Percentiles rank a stretch among this genome's conserved stretches.
Evolutionary conservation across 345 rosid genomes (phyloP).

Genomic region (Citrus inodora): DNA sequence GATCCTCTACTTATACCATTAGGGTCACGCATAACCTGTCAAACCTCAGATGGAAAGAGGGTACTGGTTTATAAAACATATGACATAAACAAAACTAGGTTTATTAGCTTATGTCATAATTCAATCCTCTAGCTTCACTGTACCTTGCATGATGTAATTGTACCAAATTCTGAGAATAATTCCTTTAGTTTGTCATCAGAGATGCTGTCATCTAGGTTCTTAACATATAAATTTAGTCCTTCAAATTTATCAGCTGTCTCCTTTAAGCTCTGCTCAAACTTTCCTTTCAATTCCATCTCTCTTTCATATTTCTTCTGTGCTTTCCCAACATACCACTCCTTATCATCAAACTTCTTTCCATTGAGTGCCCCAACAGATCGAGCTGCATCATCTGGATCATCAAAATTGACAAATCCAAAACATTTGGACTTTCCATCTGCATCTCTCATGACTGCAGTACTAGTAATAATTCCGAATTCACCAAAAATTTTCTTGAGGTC

Average conservation of each 20-base stretch:
- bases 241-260: conserved; percentile 45
- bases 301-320: conserved; percentile 51
- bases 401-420: conserved; percentile 51
- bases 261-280: conserved; percentile 47
- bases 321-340: conserved; percentile 51
- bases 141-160: conserved; percentile 44
- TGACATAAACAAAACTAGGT: neutral
- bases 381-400: conserved; percentile 47
- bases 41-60: neutral
- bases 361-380: conserved; percentile 45
- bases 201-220: conserved; percentile 48
- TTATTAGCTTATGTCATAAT: neutral
- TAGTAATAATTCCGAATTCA: conserved; percentile 64
- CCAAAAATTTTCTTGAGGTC: conserved; percentile 56
- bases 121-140: neutral
- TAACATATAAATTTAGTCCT: conserved; percentile 42
- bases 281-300: conserved; percentile 35
- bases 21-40: conserved; percentile 75
- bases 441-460: conserved; percentile 71
- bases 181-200: conserved; percentile 43
- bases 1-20: conserved; percentile 73
- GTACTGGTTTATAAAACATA: neutral
- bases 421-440: conserved; percentile 44
- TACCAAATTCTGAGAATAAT: conserved; percentile 36
- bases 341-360: conserved; percentile 41